Percentiles rank a stretch among this genome's conserved stretches.
Conservation (phyloP, 2,329 filamentous ascomycete genomes). For the Fusarium graminum region DNA sequence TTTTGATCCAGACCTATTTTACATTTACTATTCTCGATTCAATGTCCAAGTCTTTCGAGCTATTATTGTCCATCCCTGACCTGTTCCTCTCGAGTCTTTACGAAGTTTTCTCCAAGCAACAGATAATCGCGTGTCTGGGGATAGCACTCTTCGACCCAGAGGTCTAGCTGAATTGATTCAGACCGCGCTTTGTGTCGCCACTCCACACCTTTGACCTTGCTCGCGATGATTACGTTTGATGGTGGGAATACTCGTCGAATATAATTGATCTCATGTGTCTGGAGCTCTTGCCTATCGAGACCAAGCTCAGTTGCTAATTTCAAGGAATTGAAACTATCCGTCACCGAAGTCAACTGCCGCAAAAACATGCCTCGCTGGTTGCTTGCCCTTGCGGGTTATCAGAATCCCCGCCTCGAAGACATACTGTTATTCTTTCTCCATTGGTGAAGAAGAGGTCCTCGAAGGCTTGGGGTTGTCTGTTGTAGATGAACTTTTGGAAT, state of each 20-base stretch:
- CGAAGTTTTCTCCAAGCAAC: too few relatives aligned
- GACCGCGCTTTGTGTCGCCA: not conserved
- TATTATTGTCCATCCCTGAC: too few relatives aligned
- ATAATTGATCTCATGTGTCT: too few relatives aligned
- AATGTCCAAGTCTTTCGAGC: too few relatives aligned
- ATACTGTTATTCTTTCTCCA: rapidly evolving
- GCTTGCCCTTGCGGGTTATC: rapidly evolving
- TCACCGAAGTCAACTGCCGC: rapidly evolving
- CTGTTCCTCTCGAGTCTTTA: too few relatives aligned
- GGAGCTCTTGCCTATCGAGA: too few relatives aligned
- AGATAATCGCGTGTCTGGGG: rapidly evolving
- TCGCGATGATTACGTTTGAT: not conserved
- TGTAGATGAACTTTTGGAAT: not conserved
- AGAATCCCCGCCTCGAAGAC: not conserved
- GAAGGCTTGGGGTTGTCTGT: rapidly evolving
- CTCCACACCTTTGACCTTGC: not conserved
- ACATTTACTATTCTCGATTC: too few relatives aligned
- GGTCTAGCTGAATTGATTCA: not conserved
- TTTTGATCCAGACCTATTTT: too few relatives aligned
- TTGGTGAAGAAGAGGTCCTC: rapidly evolving
- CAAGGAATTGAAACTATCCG: not conserved
- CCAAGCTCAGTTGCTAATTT: not conserved
- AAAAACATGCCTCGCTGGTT: rapidly evolving
- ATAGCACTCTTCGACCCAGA: not conserved
- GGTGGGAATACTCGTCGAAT: not conserved